Base-by-base conservation (phyloP, 2,329 filamentous ascomycete species). In the Epichloe hybrida region DNA sequence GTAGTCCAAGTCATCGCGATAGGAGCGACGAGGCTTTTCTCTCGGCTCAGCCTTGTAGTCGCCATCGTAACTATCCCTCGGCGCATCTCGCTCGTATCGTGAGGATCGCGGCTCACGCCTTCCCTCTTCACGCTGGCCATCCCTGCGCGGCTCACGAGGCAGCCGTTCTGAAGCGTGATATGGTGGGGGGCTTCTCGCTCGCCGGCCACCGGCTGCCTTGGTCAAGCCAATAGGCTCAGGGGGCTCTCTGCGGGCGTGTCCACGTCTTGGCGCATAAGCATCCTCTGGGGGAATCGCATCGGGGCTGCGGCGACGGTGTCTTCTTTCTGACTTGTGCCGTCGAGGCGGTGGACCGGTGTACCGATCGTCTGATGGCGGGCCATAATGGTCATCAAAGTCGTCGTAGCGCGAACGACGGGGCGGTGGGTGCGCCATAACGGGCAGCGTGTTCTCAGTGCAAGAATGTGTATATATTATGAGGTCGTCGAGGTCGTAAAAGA, bases 301-400 rank as follows among this genome's bases (percentile, higher is more conserved):
- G 27, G 56, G 55, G 27, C 53, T 54, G 40, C 44, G 52, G 38
- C 52, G 53, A 27, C 56, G 54, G 27, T 53, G 56, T 15, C 54
- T 55, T 21, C 53, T 46, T 17, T 60, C 58, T 9, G 60, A 61
- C 50, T 56, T 57, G 54, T 58, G 56, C 34, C 58, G 56, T 9
- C 57, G 56, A 6, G 58, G 57, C 3, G 55, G 50, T 9, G 55
- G 49, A 5, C 38, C 48, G 0, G 42, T 20, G 15, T 52, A 50
- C 23, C 34, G 37, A 23, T 51, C 38, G n/a, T 48, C 21, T 8
- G 48, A 17, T 12, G 39, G 40, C 15, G 51, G 51, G 13, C 46
- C 52, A 23, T 58, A 48, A 34, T 58, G 58, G 38, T 62, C 58
- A 17, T 63, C 60, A 46, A 61, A 58, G 15, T 64, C 60, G 43